Evolutionary conservation across 495 filamentous ascomycete species (phyloP), one percentile per base, ranked within the genome.

Genomic region (Aspergillus conjunctus): DNA sequence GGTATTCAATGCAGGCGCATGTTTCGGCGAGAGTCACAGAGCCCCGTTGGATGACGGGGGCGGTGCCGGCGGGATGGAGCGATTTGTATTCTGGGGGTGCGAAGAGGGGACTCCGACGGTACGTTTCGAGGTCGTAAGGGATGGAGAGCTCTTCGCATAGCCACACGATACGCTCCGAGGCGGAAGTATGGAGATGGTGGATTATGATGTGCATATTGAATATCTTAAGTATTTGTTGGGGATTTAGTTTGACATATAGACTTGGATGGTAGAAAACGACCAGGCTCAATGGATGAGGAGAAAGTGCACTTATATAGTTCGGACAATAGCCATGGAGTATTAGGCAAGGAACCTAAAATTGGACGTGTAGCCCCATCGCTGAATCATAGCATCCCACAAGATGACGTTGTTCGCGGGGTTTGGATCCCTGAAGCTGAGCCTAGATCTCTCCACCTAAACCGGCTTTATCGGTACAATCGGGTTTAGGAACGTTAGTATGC

Each of bases 111-210:
- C 63, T 61, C 44, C 83, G 77, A 15, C 72, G 34, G 72, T 87
- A 81, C 43, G 68, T 64, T 55, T 77, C 77, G 18, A 85, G 71
- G 7, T 72, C 65, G 72, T 87, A 86, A 10, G 69, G 58, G 54
- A 87, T 69, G 34, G 56, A 58, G 30, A 87, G 82, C 64, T 88
- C 84, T 70, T 88, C 83, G 68, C 81, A 83, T 62, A 87, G 81
- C 78, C 79, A 87, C 66, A 79, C 57, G 33, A 85, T 69, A 61
- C 83, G 82, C 56, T 86, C 84, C 33, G 79, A 83, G 70, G 83
- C 79, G 44, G 78, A 79, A 63, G 74, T 58, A 45, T 73, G 68
- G 54, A 85, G 79, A 64, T 87, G 84, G 70, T 87, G 81, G 61
- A 86, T 68, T n/a, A 72, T 82, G 43, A 85, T 77, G 18, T 49